phyloP scores from a whole-genome alignment of 495 filamentous ascomycete genomes.

The Pseudomonodictys pantanalensis region DNA sequence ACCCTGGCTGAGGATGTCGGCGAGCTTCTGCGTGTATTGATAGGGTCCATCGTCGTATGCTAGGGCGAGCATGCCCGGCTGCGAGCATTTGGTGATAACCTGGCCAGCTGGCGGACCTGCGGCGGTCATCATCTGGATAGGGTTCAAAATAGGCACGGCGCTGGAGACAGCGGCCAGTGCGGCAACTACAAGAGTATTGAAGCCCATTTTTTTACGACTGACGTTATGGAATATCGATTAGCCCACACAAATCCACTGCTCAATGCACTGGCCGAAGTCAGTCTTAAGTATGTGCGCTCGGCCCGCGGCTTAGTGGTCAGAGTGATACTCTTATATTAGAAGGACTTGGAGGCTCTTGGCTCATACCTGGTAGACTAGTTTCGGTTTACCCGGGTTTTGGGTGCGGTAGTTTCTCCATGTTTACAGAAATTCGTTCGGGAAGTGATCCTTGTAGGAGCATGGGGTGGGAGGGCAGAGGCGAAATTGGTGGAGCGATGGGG shows the following conservation, averaged over 20 bases:
- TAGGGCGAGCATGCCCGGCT: conserved; percentile 21
- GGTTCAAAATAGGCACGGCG: conserved; percentile 16
- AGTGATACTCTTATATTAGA: neutral
- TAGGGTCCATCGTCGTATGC: conserved; percentile 35
- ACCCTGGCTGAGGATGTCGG: conserved; percentile 30
- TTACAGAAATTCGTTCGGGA: neutral
- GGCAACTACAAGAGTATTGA: conserved; percentile 13
- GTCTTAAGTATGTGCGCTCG: neutral
- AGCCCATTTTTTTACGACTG: conserved; percentile 6
- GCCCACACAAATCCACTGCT: neutral
- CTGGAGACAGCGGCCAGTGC: conserved; percentile 14
- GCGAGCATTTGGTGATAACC: conserved; percentile 27
- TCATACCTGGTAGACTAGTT: conserved; percentile 21
- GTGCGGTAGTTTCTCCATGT: neutral
- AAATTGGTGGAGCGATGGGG: neutral
- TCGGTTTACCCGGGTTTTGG: conserved; percentile 10
- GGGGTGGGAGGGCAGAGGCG: neutral
- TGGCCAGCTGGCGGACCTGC: conserved; percentile 21
- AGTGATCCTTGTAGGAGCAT: neutral
- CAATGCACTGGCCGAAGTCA: neutral
- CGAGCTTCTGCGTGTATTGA: conserved; percentile 26
- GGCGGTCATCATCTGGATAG: conserved; percentile 15
- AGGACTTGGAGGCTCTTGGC: conserved; percentile 14
- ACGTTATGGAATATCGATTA: neutral
- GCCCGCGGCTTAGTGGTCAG: neutral